Evolutionary conservation across 495 filamentous ascomycete genomes (phyloP), one percentile per base, ranked within the genome.

Genomic region (Podospora pseudocomata): DNA sequence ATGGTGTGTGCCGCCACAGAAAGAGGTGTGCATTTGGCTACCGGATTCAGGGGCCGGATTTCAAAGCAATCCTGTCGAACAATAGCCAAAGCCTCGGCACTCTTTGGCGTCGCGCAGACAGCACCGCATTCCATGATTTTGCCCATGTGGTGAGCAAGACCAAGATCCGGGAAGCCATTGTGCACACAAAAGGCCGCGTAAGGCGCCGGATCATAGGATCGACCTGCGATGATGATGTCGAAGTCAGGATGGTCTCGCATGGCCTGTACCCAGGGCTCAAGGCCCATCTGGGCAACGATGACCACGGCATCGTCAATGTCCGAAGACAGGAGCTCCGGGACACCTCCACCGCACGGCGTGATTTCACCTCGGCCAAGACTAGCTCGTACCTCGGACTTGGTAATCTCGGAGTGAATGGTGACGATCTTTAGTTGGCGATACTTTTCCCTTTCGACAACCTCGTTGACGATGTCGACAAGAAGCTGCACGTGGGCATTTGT

Each of bases 91-190:
- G 75, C 75, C 1, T 71, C 73, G 3, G 70, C 66, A n/a, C 80
- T 74, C 70, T 85, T 86, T 0, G 83, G 83, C 5, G 73, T 73
- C 2, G 82, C 79, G 70, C 84, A 86, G 0, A 74, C 61, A 0
- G 70, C 84, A 34, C 84, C 83, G 34, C 83, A 86, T 63, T 86
- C 84, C 75, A 86, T 79, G 5, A 81, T 81, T 73, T 86, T 86
- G 20, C 84, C 84, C 82, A 86, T 84, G 69, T 85, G 81, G 65
- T 66, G 64, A 5, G 64, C 68, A 9, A 70, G 4, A 6, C 68
- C 64, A 15, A 70, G 53, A 30, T 71, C 63, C 1, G 34, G 26
- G 11, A 68, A 68, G 26, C 62, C 66, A 9, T 69, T 65, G 18
- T 66, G 62, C 23, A 68, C 53, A 27, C 71, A 80, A 66, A 79